Conservation (phyloP, 2,329 filamentous ascomycete species). For the Trichothecium sympodiale region DNA sequence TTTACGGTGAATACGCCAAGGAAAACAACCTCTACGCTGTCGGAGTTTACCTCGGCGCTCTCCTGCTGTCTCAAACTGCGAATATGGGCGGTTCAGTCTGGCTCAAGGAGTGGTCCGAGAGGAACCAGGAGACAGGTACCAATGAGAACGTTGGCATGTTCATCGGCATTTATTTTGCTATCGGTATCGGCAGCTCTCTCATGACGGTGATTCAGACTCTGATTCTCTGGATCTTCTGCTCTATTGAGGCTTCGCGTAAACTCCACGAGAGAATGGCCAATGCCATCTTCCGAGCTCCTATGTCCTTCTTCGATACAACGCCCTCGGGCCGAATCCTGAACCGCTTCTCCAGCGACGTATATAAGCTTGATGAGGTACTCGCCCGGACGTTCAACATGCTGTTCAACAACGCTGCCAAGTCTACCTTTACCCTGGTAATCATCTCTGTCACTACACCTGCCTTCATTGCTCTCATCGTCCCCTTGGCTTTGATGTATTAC, state of each 20-base stretch:
- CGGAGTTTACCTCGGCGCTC: conserved; percentile 61
- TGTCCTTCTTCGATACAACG: conserved; percentile 98
- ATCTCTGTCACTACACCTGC: conserved; percentile 73
- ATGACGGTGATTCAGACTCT: conserved; percentile 87
- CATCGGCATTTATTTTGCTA: conserved; percentile 89
- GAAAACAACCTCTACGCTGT: conserved; percentile 86
- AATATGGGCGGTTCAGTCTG: conserved; percentile 79
- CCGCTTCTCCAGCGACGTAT: conserved; percentile 74
- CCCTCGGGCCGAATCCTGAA: conserved; percentile 94
- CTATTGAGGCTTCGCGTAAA: conserved; percentile 95
- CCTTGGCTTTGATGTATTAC: conserved; percentile 70
- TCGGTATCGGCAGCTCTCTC: conserved; percentile 76
- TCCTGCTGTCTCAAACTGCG: conserved; percentile 70
- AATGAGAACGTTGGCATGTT: conserved; percentile 80
- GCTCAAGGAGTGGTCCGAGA: conserved; percentile 87
- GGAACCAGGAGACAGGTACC: conserved; percentile 53
- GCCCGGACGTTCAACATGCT: conserved; percentile 97
- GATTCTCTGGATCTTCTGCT: conserved; percentile 98
- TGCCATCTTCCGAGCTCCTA: conserved; percentile 92
- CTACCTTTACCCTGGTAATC: conserved; percentile 74
- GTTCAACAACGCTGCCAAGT: conserved; percentile 64
- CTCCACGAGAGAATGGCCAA: conserved; percentile 95
- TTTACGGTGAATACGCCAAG: conserved; percentile 90
- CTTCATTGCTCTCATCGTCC: conserved; percentile 72
- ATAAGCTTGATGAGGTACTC: conserved; percentile 81